phyloP scores from a whole-genome alignment of 305 asterid species.

The Solanum hybrid region DNA sequence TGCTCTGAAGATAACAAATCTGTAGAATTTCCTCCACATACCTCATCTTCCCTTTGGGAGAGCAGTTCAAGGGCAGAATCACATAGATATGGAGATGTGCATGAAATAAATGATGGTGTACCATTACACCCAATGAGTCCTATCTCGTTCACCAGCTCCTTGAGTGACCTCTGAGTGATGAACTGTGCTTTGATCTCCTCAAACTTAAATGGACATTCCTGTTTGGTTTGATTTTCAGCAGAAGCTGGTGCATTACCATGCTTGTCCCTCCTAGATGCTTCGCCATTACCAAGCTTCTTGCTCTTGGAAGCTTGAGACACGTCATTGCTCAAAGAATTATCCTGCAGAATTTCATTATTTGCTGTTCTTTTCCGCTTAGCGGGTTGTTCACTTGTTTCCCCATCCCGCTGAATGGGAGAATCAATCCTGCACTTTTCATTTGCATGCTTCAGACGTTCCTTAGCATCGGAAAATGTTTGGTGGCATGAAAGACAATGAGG shows the following conservation, averaged over 20 bases:
- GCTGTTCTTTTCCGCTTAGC: slow-evolving; percentile 35
- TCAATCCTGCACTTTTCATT: slow-evolving; percentile 37
- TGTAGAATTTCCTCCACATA: slow-evolving; percentile 16
- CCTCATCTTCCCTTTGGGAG: slow-evolving; percentile 21
- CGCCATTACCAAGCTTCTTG: slow-evolving; percentile 35
- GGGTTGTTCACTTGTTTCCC: slow-evolving; percentile 31
- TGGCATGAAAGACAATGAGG: slow-evolving; percentile 75
- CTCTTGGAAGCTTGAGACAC: slow-evolving; percentile 25
- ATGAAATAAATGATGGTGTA: slow-evolving; percentile 36
- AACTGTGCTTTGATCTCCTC: slow-evolving; percentile 76
- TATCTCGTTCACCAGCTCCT: slow-evolving; percentile 52
- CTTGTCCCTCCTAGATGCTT: slow-evolving; percentile 27
- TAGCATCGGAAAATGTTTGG: slow-evolving; percentile 41
- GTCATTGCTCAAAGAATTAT: slow-evolving; percentile 22
- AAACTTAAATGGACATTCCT: slow-evolving; percentile 49
- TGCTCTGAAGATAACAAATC: slow-evolving; percentile 18
- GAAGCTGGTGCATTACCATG: slow-evolving; percentile 31
- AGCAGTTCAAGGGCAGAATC: slow-evolving; percentile 39
- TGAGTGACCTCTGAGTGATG: slow-evolving; percentile 44
- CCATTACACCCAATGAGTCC: slow-evolving; percentile 64
- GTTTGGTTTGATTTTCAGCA: slow-evolving; percentile 17
- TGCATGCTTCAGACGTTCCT: slow-evolving; percentile 44
- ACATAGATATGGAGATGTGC: slow-evolving; percentile 26
- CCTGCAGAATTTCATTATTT: slow-evolving; percentile 25
- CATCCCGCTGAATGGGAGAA: slow-evolving; percentile 27